Evolutionary conservation across 2,329 filamentous ascomycete genomes (phyloP).

Genomic region (Aspergillus hortae): DNA sequence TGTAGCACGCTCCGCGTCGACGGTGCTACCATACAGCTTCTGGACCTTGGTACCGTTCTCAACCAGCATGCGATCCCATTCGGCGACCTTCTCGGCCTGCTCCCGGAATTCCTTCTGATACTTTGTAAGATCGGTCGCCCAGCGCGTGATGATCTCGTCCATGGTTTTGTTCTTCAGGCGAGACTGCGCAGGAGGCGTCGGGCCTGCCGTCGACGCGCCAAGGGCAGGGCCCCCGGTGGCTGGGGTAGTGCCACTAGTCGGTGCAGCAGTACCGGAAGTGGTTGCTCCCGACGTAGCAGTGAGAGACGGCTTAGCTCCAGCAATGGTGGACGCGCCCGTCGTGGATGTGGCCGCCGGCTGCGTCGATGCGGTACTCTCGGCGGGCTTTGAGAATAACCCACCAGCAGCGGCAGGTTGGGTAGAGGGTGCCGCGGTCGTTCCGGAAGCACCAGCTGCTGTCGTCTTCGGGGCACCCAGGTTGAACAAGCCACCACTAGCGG

Average conservation of each 20-base stretch:
- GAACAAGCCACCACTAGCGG: conserved; percentile 24
- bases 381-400: conserved; percentile 25
- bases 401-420: conserved; percentile 18
- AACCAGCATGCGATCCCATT: conserved; percentile 88
- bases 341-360: conserved; percentile 18
- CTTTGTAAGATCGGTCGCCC: conserved; percentile 91
- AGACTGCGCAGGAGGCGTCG: conserved; percentile 73
- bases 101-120: conserved; percentile 96
- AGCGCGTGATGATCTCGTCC: conserved; percentile 96
- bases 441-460: conserved; percentile 23
- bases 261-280: conserved; percentile 15
- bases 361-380: conserved; percentile 20
- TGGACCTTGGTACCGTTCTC: conserved; percentile 95
- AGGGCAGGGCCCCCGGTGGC: conserved; percentile 40
- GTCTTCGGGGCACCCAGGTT: conserved; percentile 27
- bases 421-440: conserved; percentile 25
- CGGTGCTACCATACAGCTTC: conserved; percentile 85
- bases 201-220: conserved; percentile 73
- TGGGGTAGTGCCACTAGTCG: conserved; percentile 26
- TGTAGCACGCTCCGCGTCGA: conserved; percentile 89
- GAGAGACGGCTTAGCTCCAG: conserved; percentile 21
- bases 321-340: conserved; percentile 17
- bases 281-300: conserved; percentile 30
- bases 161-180: conserved; percentile 97
- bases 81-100: conserved; percentile 79